These are phyloP conservation scores for Pestalotiopsis sp. DNA, from an alignment of 2,329 filamentous ascomycete species.

Conservation along the genomic window DNA sequence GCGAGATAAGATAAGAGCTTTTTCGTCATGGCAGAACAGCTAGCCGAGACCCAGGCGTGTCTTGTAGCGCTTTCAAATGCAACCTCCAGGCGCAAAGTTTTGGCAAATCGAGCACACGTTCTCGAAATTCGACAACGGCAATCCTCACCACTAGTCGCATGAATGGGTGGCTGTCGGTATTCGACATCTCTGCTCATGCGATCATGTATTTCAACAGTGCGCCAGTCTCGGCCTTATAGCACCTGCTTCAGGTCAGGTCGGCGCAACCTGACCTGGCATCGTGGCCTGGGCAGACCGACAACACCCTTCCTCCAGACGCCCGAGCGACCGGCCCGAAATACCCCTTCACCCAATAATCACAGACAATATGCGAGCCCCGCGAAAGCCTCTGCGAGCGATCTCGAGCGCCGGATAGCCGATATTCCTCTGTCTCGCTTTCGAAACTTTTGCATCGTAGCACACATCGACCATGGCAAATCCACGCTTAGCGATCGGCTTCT, in stretches of 20 bases:
- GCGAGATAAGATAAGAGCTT: slow-evolving; percentile 6
- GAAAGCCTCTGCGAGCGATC: slow-evolving; percentile 32
- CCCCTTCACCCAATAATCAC: slow-evolving; percentile 11
- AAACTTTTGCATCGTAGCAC: slow-evolving; percentile 98
- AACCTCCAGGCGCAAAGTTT: background rate
- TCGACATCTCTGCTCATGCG: slow-evolving; percentile 27
- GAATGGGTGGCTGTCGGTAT: slow-evolving; percentile 32
- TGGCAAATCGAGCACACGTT: background rate
- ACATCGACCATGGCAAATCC: slow-evolving; percentile 98
- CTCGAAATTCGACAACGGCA: background rate
- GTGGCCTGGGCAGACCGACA: slow-evolving; percentile 1
- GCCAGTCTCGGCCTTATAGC: slow-evolving; percentile 21
- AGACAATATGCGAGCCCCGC: slow-evolving; percentile 14
- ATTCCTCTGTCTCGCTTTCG: slow-evolving; percentile 81
- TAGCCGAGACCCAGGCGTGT: background rate
- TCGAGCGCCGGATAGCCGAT: slow-evolving; percentile 65
- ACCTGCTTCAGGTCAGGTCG: slow-evolving; percentile 15
- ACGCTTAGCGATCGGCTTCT: slow-evolving; percentile 91
- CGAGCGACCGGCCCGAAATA: background rate
- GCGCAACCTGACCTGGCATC: slow-evolving; percentile 6
- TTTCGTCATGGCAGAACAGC: background rate
- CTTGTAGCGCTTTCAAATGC: background rate
- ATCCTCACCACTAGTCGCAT: slow-evolving; percentile 21
- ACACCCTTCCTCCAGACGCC: background rate
- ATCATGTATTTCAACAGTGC: slow-evolving; percentile 26